Evolutionary conservation across 371 early-diverging fungal species (phyloP).

Genomic region (Apophysomyces ossiformis): DNA sequence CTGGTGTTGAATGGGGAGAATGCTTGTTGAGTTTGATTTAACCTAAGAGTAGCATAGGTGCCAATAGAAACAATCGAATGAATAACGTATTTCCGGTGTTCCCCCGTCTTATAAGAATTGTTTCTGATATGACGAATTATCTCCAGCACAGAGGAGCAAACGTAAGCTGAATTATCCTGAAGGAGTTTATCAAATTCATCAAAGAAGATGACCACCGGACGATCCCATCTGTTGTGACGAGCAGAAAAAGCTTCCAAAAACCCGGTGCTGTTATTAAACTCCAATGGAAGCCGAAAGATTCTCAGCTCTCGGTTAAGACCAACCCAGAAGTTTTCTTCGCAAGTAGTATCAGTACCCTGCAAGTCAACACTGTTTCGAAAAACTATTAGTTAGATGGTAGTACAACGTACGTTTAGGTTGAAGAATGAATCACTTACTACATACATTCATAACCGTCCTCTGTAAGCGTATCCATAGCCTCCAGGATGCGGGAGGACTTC

Average conservation of each 20-base stretch:
- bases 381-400: neutral
- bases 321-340: neutral
- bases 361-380: neutral
- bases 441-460: conserved; percentile 12
- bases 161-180: conserved; percentile 5
- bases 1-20: conserved; percentile 20
- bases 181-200: conserved; percentile 22
- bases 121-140: conserved; percentile 7
- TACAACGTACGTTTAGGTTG: neutral
- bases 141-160: conserved; percentile 10
- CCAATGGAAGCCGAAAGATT: neutral
- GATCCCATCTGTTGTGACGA: neutral
- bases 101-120: neutral
- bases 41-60: conserved; percentile 16
- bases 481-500: conserved; percentile 25
- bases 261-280: neutral
- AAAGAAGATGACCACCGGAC: conserved; percentile 21
- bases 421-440: neutral
- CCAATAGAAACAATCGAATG: conserved; percentile 24
- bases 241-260: neutral
- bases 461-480: conserved; percentile 18
- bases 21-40: conserved; percentile 13
- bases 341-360: neutral
- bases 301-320: neutral
- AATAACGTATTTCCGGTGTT: neutral